Percentiles rank a stretch among this genome's conserved stretches.
Evolutionary conservation across 495 filamentous ascomycete species (phyloP).

Genomic region (Emericellopsis terricola): DNA sequence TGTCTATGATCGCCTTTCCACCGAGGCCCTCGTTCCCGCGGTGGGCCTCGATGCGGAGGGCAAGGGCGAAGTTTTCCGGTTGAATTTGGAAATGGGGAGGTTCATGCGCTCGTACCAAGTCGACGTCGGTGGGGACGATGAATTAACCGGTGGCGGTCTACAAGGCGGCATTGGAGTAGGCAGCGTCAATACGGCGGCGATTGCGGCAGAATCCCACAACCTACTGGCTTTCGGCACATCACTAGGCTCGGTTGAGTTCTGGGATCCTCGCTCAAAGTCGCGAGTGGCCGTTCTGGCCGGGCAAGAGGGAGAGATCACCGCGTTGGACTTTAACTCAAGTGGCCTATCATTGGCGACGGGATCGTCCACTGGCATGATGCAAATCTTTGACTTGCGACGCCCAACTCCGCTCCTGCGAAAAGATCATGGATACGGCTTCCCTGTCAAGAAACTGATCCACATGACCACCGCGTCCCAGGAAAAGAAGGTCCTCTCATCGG

Average conservation of each 20-base stretch:
- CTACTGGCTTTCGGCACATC: constrained; percentile 91
- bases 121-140: constrained; percentile 65
- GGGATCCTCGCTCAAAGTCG: constrained; percentile 70
- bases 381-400: constrained; percentile 84
- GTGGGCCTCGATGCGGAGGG: constrained; percentile 77
- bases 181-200: constrained; percentile 72
- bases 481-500: constrained; percentile 76
- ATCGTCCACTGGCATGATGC: constrained; percentile 70
- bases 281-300: constrained; percentile 57
- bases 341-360: constrained; percentile 82
- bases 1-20: constrained; percentile 64
- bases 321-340: constrained; percentile 68
- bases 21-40: constrained; percentile 72
- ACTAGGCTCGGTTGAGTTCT: constrained; percentile 89
- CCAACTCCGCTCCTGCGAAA: constrained; percentile 71
- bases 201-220: constrained; percentile 82
- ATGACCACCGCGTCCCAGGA: constrained; percentile 61
- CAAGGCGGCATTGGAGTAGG: constrained; percentile 73
- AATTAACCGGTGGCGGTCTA: constrained; percentile 47
- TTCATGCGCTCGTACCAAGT: constrained; percentile 68
- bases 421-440: constrained; percentile 92
- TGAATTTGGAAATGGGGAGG: constrained; percentile 79
- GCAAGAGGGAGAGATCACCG: constrained; percentile 59
- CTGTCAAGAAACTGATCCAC: constrained; percentile 79
- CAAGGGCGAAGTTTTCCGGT: constrained; percentile 74